Conservation (phyloP, 2,329 filamentous ascomycete genomes). For the Trichoderma semiorbis region DNA sequence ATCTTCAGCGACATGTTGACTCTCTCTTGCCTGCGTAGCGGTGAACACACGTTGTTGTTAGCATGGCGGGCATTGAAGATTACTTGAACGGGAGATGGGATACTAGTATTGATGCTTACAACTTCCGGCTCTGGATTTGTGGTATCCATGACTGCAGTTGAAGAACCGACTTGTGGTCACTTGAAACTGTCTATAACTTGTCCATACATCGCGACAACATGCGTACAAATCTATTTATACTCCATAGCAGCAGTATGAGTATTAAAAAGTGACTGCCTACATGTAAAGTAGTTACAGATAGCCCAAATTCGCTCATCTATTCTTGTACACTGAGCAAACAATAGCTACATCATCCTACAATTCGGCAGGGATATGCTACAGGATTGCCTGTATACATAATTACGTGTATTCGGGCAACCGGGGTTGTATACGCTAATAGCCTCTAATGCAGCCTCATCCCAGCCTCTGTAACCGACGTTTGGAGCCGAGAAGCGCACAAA, state of each 20-base stretch:
- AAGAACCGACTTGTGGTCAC: background rate
- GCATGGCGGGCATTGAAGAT: background rate
- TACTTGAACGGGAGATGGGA: too few species aligned
- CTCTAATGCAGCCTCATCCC: background rate
- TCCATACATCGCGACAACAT: background rate
- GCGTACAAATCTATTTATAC: background rate
- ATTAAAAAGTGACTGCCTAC: background rate
- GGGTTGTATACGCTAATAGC: background rate
- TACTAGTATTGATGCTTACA: background rate
- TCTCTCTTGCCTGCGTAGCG: background rate
- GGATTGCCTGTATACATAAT: background rate
- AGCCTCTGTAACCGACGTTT: background rate
- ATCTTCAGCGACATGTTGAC: background rate
- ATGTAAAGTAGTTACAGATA: background rate
- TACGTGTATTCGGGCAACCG: background rate
- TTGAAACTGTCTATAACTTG: background rate
- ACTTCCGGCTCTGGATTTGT: background rate
- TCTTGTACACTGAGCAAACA: too few species aligned
- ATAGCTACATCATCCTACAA: too few species aligned
- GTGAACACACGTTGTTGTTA: background rate
- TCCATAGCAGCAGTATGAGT: too few species aligned
- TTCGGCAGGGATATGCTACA: too few species aligned
- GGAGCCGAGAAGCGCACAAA: background rate
- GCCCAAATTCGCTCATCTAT: background rate
- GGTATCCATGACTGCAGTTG: background rate